Base-by-base conservation (phyloP, 495 filamentous ascomycete genomes). In the Aspergillus bertholletiae region DNA sequence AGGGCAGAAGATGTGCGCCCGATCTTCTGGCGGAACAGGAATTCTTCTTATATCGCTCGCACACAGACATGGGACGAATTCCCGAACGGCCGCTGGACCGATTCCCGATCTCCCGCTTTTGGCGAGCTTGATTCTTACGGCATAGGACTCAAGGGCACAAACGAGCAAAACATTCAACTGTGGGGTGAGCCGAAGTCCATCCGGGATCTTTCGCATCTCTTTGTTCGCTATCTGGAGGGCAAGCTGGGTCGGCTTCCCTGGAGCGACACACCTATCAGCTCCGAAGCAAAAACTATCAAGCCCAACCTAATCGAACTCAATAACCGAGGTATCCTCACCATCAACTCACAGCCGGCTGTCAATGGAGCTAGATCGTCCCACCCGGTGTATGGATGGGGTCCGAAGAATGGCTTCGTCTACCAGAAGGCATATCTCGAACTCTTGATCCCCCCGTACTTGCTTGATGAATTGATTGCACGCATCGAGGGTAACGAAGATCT, bases 1-100 rank as follows among this genome's bases (percentile, higher is more conserved):
- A 81, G 92, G 55, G 86, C 85, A 24, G 95, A 99, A 74, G 96
- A 97, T 66, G 95, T 99, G 41, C 92, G 95, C 41, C 95, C 95
- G 6, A 96, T 99, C 63, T 99, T 97, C 81, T 99, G 95, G 95
- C 86, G 92, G 55, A 96, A 97, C 74, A 86, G 95, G 22, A 93
- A 97, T 65, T 88, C 91, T 51, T 96, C 92, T 2, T 99, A 99
- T 62, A 85, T 99, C 26, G 85, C 86, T 32, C 89, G 95, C 48
- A 99, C 95, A 5, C 91, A 97, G 66, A 92, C 96, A 59, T 99
- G 95, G 95, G 95, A 99, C 60, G 95, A 99, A 66, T 99, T 96
- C 63, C 95, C 95, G 41, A 99, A 99, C 76, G 95, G 95, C 32
- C 88, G 95, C 69, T 99, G 95, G 95, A 96, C 95, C 69, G 95